Evolutionary conservation across 2,329 filamentous ascomycete genomes (phyloP).

Genomic region (Magnaporthiopsis incrustans): DNA sequence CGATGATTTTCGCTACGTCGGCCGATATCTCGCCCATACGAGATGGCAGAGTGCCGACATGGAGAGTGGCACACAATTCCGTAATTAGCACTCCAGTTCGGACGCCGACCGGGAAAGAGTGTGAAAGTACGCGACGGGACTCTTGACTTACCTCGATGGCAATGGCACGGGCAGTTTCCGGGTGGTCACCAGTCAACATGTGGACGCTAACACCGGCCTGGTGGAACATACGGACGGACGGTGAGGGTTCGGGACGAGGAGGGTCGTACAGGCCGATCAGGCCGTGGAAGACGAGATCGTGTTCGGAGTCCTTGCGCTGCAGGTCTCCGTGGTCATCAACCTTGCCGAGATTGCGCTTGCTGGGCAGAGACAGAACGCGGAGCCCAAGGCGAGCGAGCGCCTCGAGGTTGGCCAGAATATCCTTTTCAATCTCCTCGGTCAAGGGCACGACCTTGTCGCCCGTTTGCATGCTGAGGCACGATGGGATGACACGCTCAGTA

Average conservation of each 20-base stretch:
- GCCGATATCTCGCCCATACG: constrained; percentile 34
- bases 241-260: constrained; percentile 55
- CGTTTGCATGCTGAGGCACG: constrained; percentile 33
- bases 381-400: constrained; percentile 46
- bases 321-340: constrained; percentile 24
- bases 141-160: constrained; percentile 37
- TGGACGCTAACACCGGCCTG: constrained; percentile 50
- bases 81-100: not conserved
- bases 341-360: not conserved
- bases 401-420: constrained; percentile 55
- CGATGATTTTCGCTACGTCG: constrained; percentile 42
- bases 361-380: constrained; percentile 51
- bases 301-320: constrained; percentile 45
- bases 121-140: too few relatives aligned
- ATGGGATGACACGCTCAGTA: constrained; percentile 51
- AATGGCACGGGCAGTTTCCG: constrained; percentile 50
- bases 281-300: constrained; percentile 54
- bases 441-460: constrained; percentile 29
- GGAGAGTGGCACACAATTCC: too few relatives aligned
- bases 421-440: constrained; percentile 38
- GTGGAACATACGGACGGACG: constrained; percentile 46
- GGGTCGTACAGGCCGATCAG: constrained; percentile 63
- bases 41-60: constrained; percentile 5
- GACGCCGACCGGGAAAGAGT: too few relatives aligned
- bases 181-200: constrained; percentile 59